Evolutionary conservation across 148 eudicot genomes (phyloP), one percentile per base, ranked within the genome.

Genomic region (Amaranthus cruentus): DNA sequence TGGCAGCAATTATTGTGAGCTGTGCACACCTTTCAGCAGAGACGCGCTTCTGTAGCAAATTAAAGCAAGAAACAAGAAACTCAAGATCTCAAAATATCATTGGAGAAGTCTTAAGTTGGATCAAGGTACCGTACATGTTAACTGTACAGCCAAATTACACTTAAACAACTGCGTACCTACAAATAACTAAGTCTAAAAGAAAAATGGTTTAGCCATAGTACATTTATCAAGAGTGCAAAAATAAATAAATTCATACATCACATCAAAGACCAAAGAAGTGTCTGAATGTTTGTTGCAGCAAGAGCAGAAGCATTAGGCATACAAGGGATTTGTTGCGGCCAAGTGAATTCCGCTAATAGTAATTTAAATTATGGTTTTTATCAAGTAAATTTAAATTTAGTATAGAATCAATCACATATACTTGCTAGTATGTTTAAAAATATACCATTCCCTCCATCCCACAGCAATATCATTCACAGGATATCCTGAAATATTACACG

Each of bases 21-120:
- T 95, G 81, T 12, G 93, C 96, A 84, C 98, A 95, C 79, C 97
- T 87, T 85, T 95, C 90, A 43, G 88, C 80, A 60, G 97, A 81
- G 58, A 91, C 89, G 15, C 97, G 92, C 62, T 87, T 89, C 97
- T 95, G 89, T 67, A 67, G 51, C 46, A 68, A 72, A 44, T 62
- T 62, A 18, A 18, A 18, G 18, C 18, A 28, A 67, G 48, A 78
- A 47, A 50, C 50, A 74, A 6, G 50, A 38, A 12, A 21, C 53
- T 73, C 18, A 70, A 38, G n/a, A 21, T 44, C 42, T 11, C n/a
- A 73, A 49, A 51, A 70, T 49, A 51, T 49, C 69, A 55, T 46
- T 42, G n/a, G 56, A 47, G 38, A 77, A 49, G 58, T 57, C 9
- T 71, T 50, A 38, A 57, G 42, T 15, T 68, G 11, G 18, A 52